phyloP scores from a whole-genome alignment of 1,139 yeast species.

The Keqinozyma sinolaborantium region DNA sequence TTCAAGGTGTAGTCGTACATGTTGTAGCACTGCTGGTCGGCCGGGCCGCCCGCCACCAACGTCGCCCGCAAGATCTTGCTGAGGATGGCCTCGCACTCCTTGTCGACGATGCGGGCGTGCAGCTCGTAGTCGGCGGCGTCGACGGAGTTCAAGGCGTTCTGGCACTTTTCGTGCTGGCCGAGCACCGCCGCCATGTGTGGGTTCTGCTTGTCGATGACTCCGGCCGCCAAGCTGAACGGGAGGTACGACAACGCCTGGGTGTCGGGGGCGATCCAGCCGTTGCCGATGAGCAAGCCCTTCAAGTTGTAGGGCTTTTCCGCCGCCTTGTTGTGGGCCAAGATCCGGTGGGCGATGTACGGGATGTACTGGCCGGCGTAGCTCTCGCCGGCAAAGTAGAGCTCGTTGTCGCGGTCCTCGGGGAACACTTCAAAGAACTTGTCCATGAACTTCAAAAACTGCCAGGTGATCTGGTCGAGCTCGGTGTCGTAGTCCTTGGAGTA shows the following conservation, averaged over 20 bases:
- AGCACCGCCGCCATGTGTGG: constrained; percentile 39
- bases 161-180: constrained; percentile 59
- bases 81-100: constrained; percentile 49
- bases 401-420: constrained; percentile 67
- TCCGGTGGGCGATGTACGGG: constrained; percentile 75
- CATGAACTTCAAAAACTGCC: constrained; percentile 63
- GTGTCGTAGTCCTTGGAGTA: constrained; percentile 51
- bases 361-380: constrained; percentile 97
- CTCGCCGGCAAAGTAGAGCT: constrained; percentile 85
- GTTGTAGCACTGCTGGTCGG: constrained; percentile 59
- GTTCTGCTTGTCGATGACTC: constrained; percentile 44
- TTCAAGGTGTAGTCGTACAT: constrained; percentile 74
- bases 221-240: constrained; percentile 65
- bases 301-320: constrained; percentile 37
- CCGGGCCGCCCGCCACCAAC: constrained; percentile 18
- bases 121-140: constrained; percentile 22
- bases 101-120: constrained; percentile 18
- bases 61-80: constrained; percentile 39
- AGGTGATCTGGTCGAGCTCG: constrained; percentile 57
- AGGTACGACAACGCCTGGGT: constrained; percentile 79
- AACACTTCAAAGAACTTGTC: constrained; percentile 65
- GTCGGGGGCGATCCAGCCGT: constrained; percentile 95
- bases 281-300: constrained; percentile 78
- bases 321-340: constrained; percentile 46
- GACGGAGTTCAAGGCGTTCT: constrained; percentile 26